Conservation (phyloP, 495 filamentous ascomycete genomes). For the Penicillium macrosclerotiorum region DNA sequence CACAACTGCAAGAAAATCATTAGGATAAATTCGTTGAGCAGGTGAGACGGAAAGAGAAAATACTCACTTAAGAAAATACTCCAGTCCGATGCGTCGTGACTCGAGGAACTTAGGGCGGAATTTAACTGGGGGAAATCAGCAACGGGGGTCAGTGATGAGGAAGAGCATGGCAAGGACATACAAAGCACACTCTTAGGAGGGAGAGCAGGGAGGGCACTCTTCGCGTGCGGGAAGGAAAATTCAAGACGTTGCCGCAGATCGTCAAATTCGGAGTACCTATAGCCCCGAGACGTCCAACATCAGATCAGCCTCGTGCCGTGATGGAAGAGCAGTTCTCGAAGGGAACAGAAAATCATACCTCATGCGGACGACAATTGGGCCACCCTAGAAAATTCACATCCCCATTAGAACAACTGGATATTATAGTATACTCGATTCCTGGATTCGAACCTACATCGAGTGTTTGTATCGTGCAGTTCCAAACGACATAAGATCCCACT, state of each 20-base stretch:
- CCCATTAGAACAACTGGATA: not conserved
- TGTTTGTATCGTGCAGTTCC: conserved; percentile 69
- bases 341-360: conserved; percentile 34
- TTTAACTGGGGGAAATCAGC: conserved; percentile 45
- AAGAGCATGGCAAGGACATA: conserved; percentile 37
- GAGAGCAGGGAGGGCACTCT: conserved; percentile 60
- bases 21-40: not conserved
- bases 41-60: conserved; percentile 4
- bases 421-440: conserved; percentile 18
- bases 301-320: too few species aligned
- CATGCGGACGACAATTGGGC: conserved; percentile 59
- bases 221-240: conserved; percentile 63
- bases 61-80: conserved; percentile 72
- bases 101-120: conserved; percentile 71
- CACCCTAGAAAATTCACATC: conserved; percentile 51
- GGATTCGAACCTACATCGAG: conserved; percentile 54
- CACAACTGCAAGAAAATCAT: conserved; percentile 42
- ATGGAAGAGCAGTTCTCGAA: too few species aligned
- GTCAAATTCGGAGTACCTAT: conserved; percentile 75
- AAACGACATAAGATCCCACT: conserved; percentile 70
- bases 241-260: conserved; percentile 57
- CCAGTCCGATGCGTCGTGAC: conserved; percentile 59
- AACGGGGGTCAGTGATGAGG: not conserved
- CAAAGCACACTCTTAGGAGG: conserved; percentile 71
- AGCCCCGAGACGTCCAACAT: too few species aligned